Conservation (phyloP, 31 red algal species). For the Asparagopsis taxiformis region DNA sequence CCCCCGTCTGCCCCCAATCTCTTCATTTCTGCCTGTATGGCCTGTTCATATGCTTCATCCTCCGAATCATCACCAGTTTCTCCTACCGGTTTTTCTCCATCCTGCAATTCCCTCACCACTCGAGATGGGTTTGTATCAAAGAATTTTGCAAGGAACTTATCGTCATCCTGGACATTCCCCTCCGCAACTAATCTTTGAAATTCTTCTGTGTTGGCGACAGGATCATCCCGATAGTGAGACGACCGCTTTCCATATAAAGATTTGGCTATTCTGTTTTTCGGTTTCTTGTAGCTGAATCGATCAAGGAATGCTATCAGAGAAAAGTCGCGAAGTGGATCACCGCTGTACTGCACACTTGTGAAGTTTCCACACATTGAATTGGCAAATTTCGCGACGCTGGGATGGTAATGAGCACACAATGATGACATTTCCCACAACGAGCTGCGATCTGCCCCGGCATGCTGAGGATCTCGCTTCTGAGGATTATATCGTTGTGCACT, state of each 20-base stretch:
- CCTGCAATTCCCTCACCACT: background rate
- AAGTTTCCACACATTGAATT: constrained; percentile 43
- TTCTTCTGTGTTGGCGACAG: constrained; percentile 43
- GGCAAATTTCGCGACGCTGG: constrained; percentile 84
- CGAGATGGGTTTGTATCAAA: constrained; percentile 39
- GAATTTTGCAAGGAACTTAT: constrained; percentile 64
- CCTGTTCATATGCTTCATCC: constrained; percentile 77
- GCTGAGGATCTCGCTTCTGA: constrained; percentile 68
- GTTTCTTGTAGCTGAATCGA: constrained; percentile 79
- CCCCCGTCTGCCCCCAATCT: constrained; percentile 33
- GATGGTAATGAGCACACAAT: constrained; percentile 76
- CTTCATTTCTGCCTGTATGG: constrained; percentile 50
- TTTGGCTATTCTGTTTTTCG: constrained; percentile 68
- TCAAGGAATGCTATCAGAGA: constrained; percentile 80
- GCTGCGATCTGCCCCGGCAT: constrained; percentile 62
- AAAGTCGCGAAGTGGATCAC: constrained; percentile 85
- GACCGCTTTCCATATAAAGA: constrained; percentile 62
- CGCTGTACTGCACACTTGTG: constrained; percentile 37
- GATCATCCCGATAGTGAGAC: constrained; percentile 27
- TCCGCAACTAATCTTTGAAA: constrained; percentile 43
- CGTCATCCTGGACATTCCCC: constrained; percentile 42
- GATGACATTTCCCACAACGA: constrained; percentile 78
- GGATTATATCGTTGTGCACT: constrained; percentile 41
- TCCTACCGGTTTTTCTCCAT: background rate
- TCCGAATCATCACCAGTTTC: constrained; percentile 59